Base-by-base conservation (phyloP, 768 basidiomycete genomes). In the Pholiota microspora region DNA sequence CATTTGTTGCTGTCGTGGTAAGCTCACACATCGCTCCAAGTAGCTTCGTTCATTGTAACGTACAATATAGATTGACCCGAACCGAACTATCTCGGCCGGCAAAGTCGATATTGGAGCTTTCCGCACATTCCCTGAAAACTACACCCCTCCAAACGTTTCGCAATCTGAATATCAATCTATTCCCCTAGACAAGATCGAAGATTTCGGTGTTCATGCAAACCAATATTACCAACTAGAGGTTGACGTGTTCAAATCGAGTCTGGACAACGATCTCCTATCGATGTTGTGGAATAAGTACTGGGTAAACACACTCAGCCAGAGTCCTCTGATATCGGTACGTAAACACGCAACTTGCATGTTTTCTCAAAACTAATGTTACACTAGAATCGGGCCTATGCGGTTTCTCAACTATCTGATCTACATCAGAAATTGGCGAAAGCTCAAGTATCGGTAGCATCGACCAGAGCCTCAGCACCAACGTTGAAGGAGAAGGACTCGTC, bases 71-170 rank as follows among this genome's bases (percentile, higher is more conserved):
- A 93, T 99, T 65, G 96, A 99, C 68, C 96, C 96, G 7, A 98
- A 98, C 73, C 89, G 96, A 58, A 99, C 96, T 32, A 89, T 99
- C 62, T 98, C 96, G 7, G 96, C 96, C 0, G 97, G 97, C 24
- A 95, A 94, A 72, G 97, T 99, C 46, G 97, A 98, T 70, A 98
- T 99, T 62, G 96, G 97, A 52, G 97, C 97, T 4, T 99, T 99
- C 82, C 81, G 97, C 55, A 98, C 97, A 0, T 99, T 92, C 69
- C 97, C 97, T 3, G 92, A 94, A 76, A 89, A 88, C 63, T 97
- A 97, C 73, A 93, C 87, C 1, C 94, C 96, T 2, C 85, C 91
- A 15, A 78, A 75, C 45, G 78, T 77, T 0, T 73, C 82, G 1
- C 70, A 86, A 2, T 89, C 90, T 23, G 90, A 95, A 69, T 98